A percentile compares a stretch with the other conserved stretches of the same genome.
phyloP scores from a whole-genome alignment of 2,329 filamentous ascomycete species.

The Albifimbria verrucaria region DNA sequence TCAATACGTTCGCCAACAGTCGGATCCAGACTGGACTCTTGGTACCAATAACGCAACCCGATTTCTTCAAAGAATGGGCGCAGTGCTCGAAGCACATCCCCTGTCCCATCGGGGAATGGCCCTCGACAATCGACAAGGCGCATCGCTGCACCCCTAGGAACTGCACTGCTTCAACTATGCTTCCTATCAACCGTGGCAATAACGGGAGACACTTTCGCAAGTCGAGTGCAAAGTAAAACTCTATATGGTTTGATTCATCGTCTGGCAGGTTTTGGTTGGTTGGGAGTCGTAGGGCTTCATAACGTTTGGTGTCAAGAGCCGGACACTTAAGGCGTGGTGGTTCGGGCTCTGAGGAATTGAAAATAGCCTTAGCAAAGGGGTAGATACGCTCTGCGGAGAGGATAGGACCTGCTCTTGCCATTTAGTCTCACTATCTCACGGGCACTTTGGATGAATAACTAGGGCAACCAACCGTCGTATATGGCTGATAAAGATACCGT shows the following conservation, averaged over 20 bases:
- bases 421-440: background rate
- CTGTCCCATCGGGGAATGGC: conserved; percentile 53
- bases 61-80: conserved; percentile 32
- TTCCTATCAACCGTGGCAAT: conserved; percentile 49
- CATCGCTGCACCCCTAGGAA: conserved; percentile 50
- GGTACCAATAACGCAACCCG: conserved; percentile 39
- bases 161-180: conserved; percentile 44
- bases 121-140: conserved; percentile 53
- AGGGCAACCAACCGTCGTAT: background rate
- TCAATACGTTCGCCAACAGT: conserved; percentile 39
- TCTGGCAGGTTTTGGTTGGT: background rate
- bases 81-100: conserved; percentile 43
- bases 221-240: conserved; percentile 53
- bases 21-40: conserved; percentile 41
- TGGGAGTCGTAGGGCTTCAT: conserved; percentile 14
- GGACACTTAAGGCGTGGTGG: conserved; percentile 27
- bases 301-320: conserved; percentile 12
- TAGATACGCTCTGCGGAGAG: conserved; percentile 14
- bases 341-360: conserved; percentile 18
- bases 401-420: conserved; percentile 21
- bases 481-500: background rate
- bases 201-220: conserved; percentile 41
- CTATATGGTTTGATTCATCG: conserved; percentile 5
- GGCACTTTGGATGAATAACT: background rate
- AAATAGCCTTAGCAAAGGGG: conserved; percentile 24